phyloP scores from a whole-genome alignment of 306 rosid genomes.

The Quercus engelmannii region DNA sequence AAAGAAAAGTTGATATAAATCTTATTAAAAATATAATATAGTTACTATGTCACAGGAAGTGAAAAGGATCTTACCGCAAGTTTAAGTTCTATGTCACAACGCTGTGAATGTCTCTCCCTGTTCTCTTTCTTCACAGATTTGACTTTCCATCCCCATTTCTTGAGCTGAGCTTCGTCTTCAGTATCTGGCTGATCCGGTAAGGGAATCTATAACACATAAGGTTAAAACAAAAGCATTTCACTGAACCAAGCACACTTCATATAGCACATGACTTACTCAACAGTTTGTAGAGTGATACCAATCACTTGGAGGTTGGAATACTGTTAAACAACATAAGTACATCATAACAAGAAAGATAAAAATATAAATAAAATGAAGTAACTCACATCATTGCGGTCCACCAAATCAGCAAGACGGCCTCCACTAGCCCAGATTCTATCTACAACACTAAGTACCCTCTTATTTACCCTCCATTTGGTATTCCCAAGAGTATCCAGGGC shows the following conservation, averaged over 20 bases:
- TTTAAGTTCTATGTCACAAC: slow-evolving; percentile 93
- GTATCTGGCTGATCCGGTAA: slow-evolving; percentile 82
- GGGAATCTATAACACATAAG: slow-evolving; percentile 54
- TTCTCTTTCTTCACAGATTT: slow-evolving; percentile 70
- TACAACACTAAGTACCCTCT: slow-evolving; percentile 58
- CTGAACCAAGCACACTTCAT: neutral
- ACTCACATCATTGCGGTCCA: slow-evolving; percentile 87
- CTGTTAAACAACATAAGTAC: neutral
- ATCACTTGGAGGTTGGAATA: neutral
- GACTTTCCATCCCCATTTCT: slow-evolving; percentile 81
- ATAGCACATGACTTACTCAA: neutral
- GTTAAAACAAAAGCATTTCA: slow-evolving; percentile 20
- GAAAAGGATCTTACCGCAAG: slow-evolving; percentile 62
- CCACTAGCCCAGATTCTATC: slow-evolving; percentile 94
- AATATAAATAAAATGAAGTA: slow-evolving; percentile 8
- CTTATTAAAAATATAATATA: neutral
- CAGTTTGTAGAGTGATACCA: neutral
- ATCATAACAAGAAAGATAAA: slow-evolving; percentile 10
- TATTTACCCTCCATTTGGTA: slow-evolving; percentile 88
- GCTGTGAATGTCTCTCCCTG: slow-evolving; percentile 86
- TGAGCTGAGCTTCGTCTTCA: slow-evolving; percentile 63
- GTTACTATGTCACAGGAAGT: slow-evolving; percentile 16
- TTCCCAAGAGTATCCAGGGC: slow-evolving; percentile 87
- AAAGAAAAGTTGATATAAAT: slow-evolving; percentile 6
- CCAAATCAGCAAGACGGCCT: slow-evolving; percentile 82